A percentile compares a stretch with the other conserved stretches of the same genome.
phyloP scores from a whole-genome alignment of 345 rosid species.

The Murraya paniculata region DNA sequence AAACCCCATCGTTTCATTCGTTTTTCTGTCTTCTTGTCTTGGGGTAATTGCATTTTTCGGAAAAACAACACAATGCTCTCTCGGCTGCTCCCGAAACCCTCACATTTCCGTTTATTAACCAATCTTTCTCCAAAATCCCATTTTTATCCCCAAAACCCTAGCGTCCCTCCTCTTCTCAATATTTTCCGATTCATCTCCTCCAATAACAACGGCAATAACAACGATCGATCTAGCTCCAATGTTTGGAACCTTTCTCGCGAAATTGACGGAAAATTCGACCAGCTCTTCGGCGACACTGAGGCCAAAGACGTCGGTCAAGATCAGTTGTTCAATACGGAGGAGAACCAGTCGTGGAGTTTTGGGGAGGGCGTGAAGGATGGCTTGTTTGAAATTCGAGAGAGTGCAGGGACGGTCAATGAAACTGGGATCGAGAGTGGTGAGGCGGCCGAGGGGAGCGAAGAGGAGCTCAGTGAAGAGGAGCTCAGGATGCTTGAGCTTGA shows the following conservation, averaged over 20 bases:
- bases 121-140: conserved; percentile 34
- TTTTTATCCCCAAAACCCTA: conserved; percentile 12
- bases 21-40: not conserved
- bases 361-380: conserved; percentile 38
- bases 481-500: conserved; percentile 43
- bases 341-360: conserved; percentile 44
- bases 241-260: conserved; percentile 57
- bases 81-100: conserved; percentile 62
- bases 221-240: conserved; percentile 9
- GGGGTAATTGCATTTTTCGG: not conserved
- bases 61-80: conserved; percentile 48
- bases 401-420: conserved; percentile 17
- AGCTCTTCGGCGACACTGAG: conserved; percentile 41
- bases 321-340: conserved; percentile 35
- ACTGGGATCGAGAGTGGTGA: conserved; percentile 5
- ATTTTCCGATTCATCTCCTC: conserved; percentile 39
- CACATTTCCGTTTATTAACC: conserved; percentile 50
- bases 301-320: conserved; percentile 23
- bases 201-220: conserved; percentile 23
- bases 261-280: conserved; percentile 37
- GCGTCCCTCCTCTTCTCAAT: conserved; percentile 25
- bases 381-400: conserved; percentile 41
- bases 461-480: conserved; percentile 32
- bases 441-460: conserved; percentile 23
- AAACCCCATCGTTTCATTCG: not conserved